Conservation (phyloP, 2,329 filamentous ascomycete species). For the Penicillium expansum region DNA sequence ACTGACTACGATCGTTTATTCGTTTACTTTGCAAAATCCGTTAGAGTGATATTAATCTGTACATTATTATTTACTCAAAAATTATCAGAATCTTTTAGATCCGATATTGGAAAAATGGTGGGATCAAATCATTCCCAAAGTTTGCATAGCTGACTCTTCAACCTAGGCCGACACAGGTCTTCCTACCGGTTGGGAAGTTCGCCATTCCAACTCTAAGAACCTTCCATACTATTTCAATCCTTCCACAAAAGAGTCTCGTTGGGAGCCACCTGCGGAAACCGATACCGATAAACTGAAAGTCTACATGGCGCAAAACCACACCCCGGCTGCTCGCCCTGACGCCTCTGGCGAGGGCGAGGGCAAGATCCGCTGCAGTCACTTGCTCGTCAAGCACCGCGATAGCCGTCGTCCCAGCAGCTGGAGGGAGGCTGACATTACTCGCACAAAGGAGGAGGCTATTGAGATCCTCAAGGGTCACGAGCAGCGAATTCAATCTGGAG, state of each 20-base stretch:
- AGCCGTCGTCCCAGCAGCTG: conserved; percentile 89
- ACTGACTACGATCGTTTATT: not conserved
- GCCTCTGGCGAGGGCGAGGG: conserved; percentile 55
- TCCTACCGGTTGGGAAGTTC: conserved; percentile 87
- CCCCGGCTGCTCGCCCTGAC: conserved; percentile 37
- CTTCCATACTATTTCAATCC: conserved; percentile 98
- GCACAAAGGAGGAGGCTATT: conserved; percentile 81
- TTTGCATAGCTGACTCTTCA: not conserved
- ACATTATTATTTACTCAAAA: not conserved
- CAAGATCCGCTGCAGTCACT: conserved; percentile 90
- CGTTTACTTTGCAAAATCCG: not conserved
- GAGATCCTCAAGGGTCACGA: conserved; percentile 74
- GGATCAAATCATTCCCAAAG: not conserved
- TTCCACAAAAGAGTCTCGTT: conserved; percentile 80
- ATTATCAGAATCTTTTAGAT: not conserved
- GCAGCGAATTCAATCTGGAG: conserved; percentile 68
- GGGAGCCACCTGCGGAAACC: conserved; percentile 86
- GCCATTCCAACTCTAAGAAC: conserved; percentile 97
- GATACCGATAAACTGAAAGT: conserved; percentile 89
- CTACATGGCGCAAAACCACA: conserved; percentile 90
- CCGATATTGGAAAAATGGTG: conserved; percentile 11
- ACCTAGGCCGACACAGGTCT: conserved; percentile 71
- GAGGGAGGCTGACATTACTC: conserved; percentile 85
- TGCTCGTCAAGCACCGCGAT: conserved; percentile 89
- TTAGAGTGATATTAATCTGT: not conserved